Evolutionary conservation across 2,329 filamentous ascomycete species (phyloP).

Genomic region (Ophiostoma fasciatum): DNA sequence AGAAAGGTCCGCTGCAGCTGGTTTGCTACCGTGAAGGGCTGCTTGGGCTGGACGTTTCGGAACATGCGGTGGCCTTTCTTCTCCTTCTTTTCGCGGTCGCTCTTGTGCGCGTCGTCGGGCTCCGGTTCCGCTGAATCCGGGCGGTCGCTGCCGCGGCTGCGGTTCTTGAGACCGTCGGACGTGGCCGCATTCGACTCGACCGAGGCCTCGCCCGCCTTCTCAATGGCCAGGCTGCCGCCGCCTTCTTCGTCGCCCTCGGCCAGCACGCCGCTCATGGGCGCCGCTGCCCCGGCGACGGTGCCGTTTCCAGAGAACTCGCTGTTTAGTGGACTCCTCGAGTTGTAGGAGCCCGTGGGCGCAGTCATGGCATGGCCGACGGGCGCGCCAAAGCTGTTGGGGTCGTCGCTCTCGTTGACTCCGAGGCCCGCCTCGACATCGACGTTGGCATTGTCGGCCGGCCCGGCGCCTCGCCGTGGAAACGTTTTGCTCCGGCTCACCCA

Average conservation of each 20-base stretch:
- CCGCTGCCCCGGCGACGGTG: neutral
- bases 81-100: conserved; percentile 24
- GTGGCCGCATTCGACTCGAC: conserved; percentile 6
- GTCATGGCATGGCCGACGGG: conserved; percentile 19
- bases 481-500: conserved; percentile 21
- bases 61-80: conserved; percentile 26
- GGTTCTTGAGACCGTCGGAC: conserved; percentile 10
- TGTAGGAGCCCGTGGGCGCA: conserved; percentile 1
- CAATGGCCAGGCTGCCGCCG: neutral
- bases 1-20: conserved; percentile 63
- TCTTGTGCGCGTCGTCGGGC: conserved; percentile 13
- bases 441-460: neutral
- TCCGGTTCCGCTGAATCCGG: conserved; percentile 3
- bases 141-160: conserved; percentile 15
- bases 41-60: conserved; percentile 32
- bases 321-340: neutral
- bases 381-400: conserved; percentile 14
- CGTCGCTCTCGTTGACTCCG: conserved; percentile 10
- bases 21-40: conserved; percentile 43
- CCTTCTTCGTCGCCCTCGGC: conserved; percentile 1
- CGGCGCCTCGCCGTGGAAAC: conserved; percentile 10
- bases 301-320: neutral
- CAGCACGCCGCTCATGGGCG: neutral
- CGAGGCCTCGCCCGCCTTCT: neutral
- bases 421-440: conserved; percentile 22